Conservation (phyloP, 202 grass and related monocot genomes). For the Panicum hallii region DNA sequence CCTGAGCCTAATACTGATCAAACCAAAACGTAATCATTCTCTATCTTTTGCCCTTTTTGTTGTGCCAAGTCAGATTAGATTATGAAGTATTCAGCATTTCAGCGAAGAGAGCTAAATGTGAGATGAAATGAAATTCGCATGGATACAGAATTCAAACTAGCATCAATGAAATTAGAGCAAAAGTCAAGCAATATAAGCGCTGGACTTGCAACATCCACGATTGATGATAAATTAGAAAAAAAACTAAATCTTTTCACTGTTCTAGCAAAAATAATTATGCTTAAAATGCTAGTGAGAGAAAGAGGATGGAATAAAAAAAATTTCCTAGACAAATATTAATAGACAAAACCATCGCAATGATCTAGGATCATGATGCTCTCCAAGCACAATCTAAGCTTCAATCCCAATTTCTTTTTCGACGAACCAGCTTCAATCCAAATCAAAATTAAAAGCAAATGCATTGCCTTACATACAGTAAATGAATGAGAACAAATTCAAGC, state of each 20-base stretch:
- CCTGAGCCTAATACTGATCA: neutral
- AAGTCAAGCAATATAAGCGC: neutral
- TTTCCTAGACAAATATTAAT: neutral
- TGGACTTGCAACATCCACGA: neutral
- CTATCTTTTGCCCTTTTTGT: neutral
- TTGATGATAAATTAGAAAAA: neutral
- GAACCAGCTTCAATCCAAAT: neutral
- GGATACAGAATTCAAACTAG: neutral
- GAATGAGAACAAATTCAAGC: neutral
- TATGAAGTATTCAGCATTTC: neutral
- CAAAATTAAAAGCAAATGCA: slow-evolving; percentile 6
- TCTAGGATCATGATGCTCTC: neutral
- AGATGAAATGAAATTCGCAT: slow-evolving; percentile 14
- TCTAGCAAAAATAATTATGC: neutral
- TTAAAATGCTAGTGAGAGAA: neutral
- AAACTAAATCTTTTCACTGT: neutral
- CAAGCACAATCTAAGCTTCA: slow-evolving; percentile 15
- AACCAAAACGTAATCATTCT: slow-evolving; percentile 2
- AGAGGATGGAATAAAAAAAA: too few relatives aligned
- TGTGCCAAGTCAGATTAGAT: neutral
- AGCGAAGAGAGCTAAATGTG: neutral
- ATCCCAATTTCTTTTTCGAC: too few relatives aligned
- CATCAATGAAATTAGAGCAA: neutral
- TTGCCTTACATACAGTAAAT: neutral
- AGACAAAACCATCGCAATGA: slow-evolving; percentile 2